Evolutionary conservation across 805 yeast species (phyloP).

Genomic region (Barnettozyma sucrosica): DNA sequence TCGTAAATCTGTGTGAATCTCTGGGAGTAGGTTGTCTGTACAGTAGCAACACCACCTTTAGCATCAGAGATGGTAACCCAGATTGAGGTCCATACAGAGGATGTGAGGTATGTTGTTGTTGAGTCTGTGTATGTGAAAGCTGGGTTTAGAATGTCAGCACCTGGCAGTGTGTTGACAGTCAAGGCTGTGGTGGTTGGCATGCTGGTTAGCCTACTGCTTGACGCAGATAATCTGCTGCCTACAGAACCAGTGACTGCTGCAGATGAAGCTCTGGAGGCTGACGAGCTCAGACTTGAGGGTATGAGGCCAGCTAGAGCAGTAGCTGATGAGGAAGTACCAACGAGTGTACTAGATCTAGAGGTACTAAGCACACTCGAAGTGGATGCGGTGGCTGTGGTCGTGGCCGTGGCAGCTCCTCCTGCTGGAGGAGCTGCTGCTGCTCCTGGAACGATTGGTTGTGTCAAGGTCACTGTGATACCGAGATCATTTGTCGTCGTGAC

Average conservation of each 20-base stretch:
- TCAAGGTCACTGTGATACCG: conserved; percentile 22
- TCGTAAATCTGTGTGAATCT: conserved; percentile 41
- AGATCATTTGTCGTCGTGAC: conserved; percentile 22
- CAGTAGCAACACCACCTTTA: conserved; percentile 41
- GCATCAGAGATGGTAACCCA: conserved; percentile 48
- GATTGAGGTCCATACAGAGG: conserved; percentile 30
- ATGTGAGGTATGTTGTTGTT: conserved; percentile 27
- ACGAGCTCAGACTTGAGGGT: neutral
- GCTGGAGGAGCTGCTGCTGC: conserved; percentile 4
- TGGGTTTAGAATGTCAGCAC: conserved; percentile 20
- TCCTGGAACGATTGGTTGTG: conserved; percentile 12
- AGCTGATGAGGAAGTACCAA: conserved; percentile 19
- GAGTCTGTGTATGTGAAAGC: conserved; percentile 25
- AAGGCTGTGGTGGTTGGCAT: conserved; percentile 6
- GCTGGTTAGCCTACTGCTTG: neutral
- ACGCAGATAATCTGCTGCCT: neutral
- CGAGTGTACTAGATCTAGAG: neutral
- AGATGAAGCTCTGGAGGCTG: neutral
- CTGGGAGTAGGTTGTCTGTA: conserved; percentile 51
- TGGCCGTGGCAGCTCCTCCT: conserved; percentile 4
- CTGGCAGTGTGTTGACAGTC: conserved; percentile 9
- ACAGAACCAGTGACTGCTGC: neutral
- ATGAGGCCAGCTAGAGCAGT: neutral
- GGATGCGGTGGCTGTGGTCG: conserved; percentile 7
- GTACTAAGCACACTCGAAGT: no score